Evolutionary conservation across 2,329 filamentous ascomycete genomes (phyloP).

Genomic region (Stenocarpella maydis): DNA sequence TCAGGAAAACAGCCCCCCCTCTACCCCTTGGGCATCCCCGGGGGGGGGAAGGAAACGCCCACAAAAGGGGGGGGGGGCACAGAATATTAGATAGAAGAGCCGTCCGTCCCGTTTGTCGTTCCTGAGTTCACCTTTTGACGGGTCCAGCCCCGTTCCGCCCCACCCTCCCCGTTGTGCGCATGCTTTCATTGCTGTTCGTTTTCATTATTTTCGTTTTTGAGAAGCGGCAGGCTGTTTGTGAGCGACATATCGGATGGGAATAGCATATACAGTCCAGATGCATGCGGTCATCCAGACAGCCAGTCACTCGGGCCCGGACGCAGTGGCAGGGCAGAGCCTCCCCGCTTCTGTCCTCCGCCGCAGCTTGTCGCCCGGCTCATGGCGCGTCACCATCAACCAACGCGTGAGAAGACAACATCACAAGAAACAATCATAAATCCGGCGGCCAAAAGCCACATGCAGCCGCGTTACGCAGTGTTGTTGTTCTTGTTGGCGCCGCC

Average conservation of each 20-base stretch:
- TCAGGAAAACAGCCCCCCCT: not conserved
- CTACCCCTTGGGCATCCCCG: no score
- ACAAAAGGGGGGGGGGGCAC: not conserved
- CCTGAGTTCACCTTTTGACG: not conserved
- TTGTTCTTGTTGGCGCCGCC: not conserved
- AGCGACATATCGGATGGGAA: not conserved
- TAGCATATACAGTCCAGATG: not conserved
- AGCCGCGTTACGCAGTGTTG: no score
- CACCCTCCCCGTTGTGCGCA: not conserved
- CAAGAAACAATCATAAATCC: no score
- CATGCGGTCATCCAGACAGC: not conserved
- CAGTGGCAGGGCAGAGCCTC: no score
- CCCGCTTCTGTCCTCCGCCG: no score
- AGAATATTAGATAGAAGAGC: slow-evolving; percentile 13
- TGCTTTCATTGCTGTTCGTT: not conserved
- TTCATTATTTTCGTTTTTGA: no score
- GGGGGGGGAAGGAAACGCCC: not conserved
- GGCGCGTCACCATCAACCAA: no score
- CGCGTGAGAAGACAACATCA: no score
- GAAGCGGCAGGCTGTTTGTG: not conserved
- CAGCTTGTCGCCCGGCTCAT: not conserved
- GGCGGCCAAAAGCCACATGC: no score
- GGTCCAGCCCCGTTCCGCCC: slow-evolving; percentile 1
- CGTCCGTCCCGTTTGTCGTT: slow-evolving; percentile 8
- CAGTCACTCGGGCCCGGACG: no score